Evolutionary conservation across 129 eudicot species (phyloP).

Genomic region (Centella asiatica): DNA sequence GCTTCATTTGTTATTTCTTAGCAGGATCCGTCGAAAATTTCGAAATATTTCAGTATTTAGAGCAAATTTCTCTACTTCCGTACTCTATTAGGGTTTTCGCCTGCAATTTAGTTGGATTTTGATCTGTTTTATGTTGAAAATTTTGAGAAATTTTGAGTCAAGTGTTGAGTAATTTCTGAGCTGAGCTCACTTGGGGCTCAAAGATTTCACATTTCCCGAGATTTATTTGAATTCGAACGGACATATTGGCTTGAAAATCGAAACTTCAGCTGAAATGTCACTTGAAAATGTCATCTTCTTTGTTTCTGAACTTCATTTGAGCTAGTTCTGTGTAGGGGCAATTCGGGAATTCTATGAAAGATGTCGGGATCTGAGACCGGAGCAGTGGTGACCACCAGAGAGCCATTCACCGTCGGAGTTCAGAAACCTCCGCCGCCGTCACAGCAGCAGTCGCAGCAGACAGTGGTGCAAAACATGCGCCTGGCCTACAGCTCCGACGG

Average conservation of each 20-base stretch:
- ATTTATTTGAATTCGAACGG: not conserved
- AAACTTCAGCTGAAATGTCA: not conserved
- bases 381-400: constrained; percentile 23
- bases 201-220: not conserved
- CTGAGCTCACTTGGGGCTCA: constrained; percentile 3
- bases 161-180: constrained; percentile 4
- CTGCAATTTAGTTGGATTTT: not conserved
- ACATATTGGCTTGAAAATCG: not conserved
- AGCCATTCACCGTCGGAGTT: constrained; percentile 22
- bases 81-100: constrained; percentile 6
- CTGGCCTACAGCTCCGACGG: constrained; percentile 40
- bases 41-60: constrained; percentile 8
- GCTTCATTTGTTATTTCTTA: not conserved
- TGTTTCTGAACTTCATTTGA: not conserved
- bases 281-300: not conserved
- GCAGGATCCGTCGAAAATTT: constrained; percentile 19
- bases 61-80: not conserved
- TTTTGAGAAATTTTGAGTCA: not conserved
- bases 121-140: not conserved
- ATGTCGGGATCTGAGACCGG: constrained; percentile 74
- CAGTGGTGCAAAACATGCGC: constrained; percentile 31
- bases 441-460: constrained; percentile 33
- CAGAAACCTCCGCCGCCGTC: constrained; percentile 21
- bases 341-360: constrained; percentile 14
- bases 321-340: not conserved